Evolutionary conservation across 352 stramenopile genomes (phyloP).

Genomic region (Phytophthora crassamura): DNA sequence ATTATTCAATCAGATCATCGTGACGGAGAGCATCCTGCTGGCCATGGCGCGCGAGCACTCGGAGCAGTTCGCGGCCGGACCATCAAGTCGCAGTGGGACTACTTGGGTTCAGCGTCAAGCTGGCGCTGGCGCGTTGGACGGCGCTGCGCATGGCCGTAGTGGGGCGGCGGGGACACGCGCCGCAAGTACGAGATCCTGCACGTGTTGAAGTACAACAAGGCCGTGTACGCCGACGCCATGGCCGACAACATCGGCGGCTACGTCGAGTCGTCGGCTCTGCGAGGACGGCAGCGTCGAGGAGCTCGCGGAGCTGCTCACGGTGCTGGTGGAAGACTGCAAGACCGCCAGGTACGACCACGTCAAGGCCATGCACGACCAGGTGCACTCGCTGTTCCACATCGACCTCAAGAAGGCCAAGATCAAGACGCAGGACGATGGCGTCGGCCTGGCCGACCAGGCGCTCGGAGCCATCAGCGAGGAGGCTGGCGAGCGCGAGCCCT

Average conservation of each 20-base stretch:
- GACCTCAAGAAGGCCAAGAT: too few relatives aligned
- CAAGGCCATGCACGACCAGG: constrained; percentile 69
- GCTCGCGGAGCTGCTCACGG: constrained; percentile 62
- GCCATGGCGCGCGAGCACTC: constrained; percentile 63
- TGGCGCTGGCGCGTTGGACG: constrained; percentile 80
- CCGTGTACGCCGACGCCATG: too few relatives aligned
- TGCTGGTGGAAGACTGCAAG: constrained; percentile 82
- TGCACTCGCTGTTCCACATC: too few relatives aligned
- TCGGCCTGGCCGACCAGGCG: too few relatives aligned
- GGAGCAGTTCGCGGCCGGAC: constrained; percentile 52
- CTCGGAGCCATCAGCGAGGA: too few relatives aligned
- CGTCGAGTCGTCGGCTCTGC: constrained; percentile 75
- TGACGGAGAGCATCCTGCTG: too few relatives aligned
- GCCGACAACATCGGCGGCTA: constrained; percentile 78
- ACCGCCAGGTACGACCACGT: constrained; percentile 73
- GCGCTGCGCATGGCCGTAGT: constrained; percentile 88
- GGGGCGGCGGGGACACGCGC: constrained; percentile 79
- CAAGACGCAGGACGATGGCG: too few relatives aligned
- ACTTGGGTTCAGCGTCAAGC: constrained; percentile 87
- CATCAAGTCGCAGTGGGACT: constrained; percentile 83
- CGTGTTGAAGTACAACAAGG: constrained; percentile 87
- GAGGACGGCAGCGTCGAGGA: constrained; percentile 84
- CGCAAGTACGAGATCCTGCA: constrained; percentile 86
- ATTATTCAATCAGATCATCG: too few relatives aligned
- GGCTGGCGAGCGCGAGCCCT: too few relatives aligned